Percentiles rank a stretch among this genome's conserved stretches.
Conservation (phyloP, 805 yeast species). For the Trichomonascus vanleenenianus region DNA sequence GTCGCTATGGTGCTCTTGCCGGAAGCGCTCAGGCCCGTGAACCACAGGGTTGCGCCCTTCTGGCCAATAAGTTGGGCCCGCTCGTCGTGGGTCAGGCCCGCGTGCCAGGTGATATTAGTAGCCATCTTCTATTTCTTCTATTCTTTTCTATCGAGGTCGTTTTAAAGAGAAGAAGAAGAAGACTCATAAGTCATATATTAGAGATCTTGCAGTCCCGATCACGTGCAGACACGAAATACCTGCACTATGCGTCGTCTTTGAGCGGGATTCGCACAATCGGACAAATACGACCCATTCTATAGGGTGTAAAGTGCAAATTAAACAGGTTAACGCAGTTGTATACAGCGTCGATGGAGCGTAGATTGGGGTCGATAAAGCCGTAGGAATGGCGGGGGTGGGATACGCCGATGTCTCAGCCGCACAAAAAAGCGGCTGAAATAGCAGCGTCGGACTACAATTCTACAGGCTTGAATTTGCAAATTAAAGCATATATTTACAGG, state of each 20-base stretch:
- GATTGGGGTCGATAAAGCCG: no score
- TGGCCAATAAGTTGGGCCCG: conserved; percentile 67
- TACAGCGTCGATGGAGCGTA: no score
- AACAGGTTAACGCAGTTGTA: no score
- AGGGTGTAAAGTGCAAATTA: no score
- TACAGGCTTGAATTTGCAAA: no score
- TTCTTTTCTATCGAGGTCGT: neutral
- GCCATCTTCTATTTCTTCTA: conserved; percentile 50
- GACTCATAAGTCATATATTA: neutral
- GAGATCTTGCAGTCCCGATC: neutral
- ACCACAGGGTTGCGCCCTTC: conserved; percentile 87
- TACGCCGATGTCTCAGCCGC: no score
- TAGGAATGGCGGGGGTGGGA: no score
- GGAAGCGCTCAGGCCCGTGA: conserved; percentile 91
- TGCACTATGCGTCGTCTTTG: neutral
- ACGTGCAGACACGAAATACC: conserved; percentile 1
- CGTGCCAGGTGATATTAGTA: conserved; percentile 95
- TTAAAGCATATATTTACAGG: no score
- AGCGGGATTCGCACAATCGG: no score
- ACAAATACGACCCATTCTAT: no score
- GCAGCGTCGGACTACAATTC: no score
- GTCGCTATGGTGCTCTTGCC: conserved; percentile 95
- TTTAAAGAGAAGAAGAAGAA: neutral
- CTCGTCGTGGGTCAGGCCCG: conserved; percentile 76
- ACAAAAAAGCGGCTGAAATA: no score